Evolutionary conservation across 768 basidiomycete species (phyloP).

Genomic region (Coprinopsis cinerea): DNA sequence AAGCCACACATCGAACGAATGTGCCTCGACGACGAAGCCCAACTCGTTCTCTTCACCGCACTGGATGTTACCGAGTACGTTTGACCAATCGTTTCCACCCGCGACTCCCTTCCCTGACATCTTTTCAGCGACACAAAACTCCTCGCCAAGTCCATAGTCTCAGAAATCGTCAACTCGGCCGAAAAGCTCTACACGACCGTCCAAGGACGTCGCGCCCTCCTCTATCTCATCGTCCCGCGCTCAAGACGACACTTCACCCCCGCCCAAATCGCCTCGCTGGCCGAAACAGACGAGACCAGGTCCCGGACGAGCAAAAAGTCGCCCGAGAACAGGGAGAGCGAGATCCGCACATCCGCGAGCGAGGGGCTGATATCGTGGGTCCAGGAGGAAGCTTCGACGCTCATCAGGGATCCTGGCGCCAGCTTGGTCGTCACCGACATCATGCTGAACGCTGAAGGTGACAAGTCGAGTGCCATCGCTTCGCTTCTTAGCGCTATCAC

Average conservation of each 20-base stretch:
- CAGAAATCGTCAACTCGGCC: constrained; percentile 57
- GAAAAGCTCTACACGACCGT: constrained; percentile 51
- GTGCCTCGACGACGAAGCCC: constrained; percentile 85
- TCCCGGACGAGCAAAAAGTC: constrained; percentile 85
- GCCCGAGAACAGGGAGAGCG: constrained; percentile 50
- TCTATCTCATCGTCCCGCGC: constrained; percentile 81
- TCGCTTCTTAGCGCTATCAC: constrained; percentile 56
- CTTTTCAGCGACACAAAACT: constrained; percentile 80
- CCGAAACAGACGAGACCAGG: constrained; percentile 66
- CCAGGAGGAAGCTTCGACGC: constrained; percentile 38
- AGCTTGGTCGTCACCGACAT: constrained; percentile 75
- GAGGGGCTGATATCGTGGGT: constrained; percentile 66
- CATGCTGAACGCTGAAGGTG: constrained; percentile 82
- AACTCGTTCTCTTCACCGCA: constrained; percentile 83
- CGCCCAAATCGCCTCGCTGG: constrained; percentile 61
- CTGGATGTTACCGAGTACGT: constrained; percentile 85
- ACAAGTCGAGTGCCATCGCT: constrained; percentile 59
- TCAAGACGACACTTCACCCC: constrained; percentile 86
- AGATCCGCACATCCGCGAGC: constrained; percentile 71
- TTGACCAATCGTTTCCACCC: background rate
- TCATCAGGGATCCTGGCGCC: constrained; percentile 73
- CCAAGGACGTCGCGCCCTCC: constrained; percentile 76
- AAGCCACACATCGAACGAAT: constrained; percentile 89
- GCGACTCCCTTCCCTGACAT: background rate
- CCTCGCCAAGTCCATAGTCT: constrained; percentile 70